Base-by-base conservation (phyloP, 139 green algal genomes). In the Chlorella sp. region DNA sequence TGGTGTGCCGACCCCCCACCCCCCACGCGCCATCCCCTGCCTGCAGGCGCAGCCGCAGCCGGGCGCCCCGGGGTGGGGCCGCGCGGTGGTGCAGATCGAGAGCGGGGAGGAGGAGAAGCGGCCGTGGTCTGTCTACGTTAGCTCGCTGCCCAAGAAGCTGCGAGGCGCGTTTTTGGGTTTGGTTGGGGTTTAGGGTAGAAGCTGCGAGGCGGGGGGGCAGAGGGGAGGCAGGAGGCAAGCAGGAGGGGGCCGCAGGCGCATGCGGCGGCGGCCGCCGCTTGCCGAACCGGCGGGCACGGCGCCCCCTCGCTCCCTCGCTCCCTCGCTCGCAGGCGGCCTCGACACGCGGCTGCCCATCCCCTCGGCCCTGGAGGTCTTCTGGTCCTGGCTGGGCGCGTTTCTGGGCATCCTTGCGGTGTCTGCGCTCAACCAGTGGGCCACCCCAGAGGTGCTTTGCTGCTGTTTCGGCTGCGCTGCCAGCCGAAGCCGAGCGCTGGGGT, bases 381-480 rank as follows among this genome's bases (percentile, higher is more conserved):
- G 67, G 67, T 64, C 51, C 43, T 83, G 56, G 55, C 45, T 83
- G 45, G 77, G 66, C 53, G 56, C 77, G 2, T 83, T 83, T 45
- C 45, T 83, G 43, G 77, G 77, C 66, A 83, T 83, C 60, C 36
- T 83, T 40, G 67, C 56, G 0, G 66, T 83, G 42, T 74, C 51
- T 19, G 69, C 69, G 2, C 12, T 77, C 3, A 77, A 83, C 43
- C 77, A 83, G 60, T 83, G 58, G 58, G 43, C 62, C 21, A 63
- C 58, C 0, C 77, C 77, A 3, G 58, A 77, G n/a, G 73, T n/a
- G n/a, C n/a, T n/a, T n/a, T n/a, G n/a, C n/a, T n/a, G n/a, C n/a
- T n/a, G n/a, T n/a, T n/a, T n/a, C n/a, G n/a, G n/a, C n/a, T n/a
- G n/a, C n/a, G n/a, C n/a, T n/a, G n/a, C n/a, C n/a, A n/a, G n/a